These are phyloP conservation scores for Biscogniauxia marginata DNA, from an alignment of 2,329 filamentous ascomycete genomes.

Conservation along the genomic window DNA sequence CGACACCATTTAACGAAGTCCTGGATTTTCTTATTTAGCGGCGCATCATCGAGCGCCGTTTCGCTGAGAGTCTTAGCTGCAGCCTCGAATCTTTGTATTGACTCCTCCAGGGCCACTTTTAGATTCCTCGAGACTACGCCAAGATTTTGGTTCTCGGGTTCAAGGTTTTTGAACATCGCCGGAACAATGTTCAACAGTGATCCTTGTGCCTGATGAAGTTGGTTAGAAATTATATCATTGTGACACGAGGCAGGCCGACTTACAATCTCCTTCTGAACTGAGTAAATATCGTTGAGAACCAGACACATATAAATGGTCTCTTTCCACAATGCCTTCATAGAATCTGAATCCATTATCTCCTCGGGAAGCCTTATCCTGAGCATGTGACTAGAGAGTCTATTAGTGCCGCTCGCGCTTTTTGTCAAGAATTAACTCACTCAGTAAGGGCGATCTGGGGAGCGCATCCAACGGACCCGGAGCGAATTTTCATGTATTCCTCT, in stretches of 20 bases:
- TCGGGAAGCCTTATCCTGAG: slow-evolving; percentile 27
- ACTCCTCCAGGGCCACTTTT: slow-evolving; percentile 13
- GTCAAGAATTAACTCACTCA: slow-evolving; percentile 20
- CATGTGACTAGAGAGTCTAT: slow-evolving; percentile 22
- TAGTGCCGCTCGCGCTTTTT: slow-evolving; percentile 1
- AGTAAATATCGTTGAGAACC: slow-evolving; percentile 29
- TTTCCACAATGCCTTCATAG: slow-evolving; percentile 27
- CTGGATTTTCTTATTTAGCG: slow-evolving; percentile 20
- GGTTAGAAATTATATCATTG: slow-evolving; percentile 7
- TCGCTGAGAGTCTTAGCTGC: slow-evolving; percentile 17
- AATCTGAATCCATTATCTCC: slow-evolving; percentile 23
- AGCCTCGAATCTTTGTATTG: slow-evolving; percentile 23
- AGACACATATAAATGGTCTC: slow-evolving; percentile 28
- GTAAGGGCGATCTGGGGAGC: slow-evolving; percentile 29
- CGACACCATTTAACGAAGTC: slow-evolving; percentile 28
- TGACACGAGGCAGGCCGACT: slow-evolving; percentile 1
- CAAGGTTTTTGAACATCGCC: slow-evolving; percentile 26
- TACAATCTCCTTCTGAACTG: slow-evolving; percentile 30
- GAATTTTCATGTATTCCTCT: slow-evolving; percentile 28
- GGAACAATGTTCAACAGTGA: slow-evolving; percentile 28
- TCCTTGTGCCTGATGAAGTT: slow-evolving; percentile 18
- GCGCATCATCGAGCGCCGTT: slow-evolving; percentile 12
- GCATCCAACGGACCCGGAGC: slow-evolving; percentile 29
- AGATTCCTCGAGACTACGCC: slow-evolving; percentile 18
- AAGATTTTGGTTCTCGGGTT: slow-evolving; percentile 15